Evolutionary conservation across 352 stramenopile genomes (phyloP), one percentile per base, ranked within the genome.

Genomic region (Hyaloperonospora brassicae): DNA sequence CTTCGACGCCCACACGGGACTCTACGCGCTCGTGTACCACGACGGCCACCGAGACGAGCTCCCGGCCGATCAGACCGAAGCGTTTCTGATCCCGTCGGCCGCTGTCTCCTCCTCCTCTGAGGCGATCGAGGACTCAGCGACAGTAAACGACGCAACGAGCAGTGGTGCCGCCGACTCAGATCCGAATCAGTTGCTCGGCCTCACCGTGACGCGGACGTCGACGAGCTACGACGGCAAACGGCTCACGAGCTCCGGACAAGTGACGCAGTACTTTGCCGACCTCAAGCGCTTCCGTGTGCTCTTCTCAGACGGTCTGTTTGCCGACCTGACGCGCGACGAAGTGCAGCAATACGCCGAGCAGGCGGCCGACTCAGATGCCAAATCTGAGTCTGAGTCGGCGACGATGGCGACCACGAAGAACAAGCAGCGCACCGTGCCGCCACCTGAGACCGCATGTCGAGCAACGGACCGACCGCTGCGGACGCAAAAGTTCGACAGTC

Each of bases 11-110:
- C 59, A 52, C 45, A 59, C 58, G 25, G 73, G 64, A 0, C 43
- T 79, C 24, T 87, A 87, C 57, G 64, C 64, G 13, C 57, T 87
- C 13, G 52, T 68, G 21, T 87, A 76, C 51, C 70, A 70, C 50
- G 77, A 87, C 61, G 63, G 68, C 52, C 62, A 76, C 61, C 45
- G 46, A 43, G 67, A 84, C 41, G 46, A 66, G 8, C 50, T 84
- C 6, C 35, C 66, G 3, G 61, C 70, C 41, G 53, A 21, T 10
- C 35, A 64, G 4, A 49, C 79, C 7, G 71, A 75, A 12, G 38
- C 49, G 12, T 72, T 76, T 42, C 60, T 83, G 21, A 82, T 87
- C 56, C 53, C 48, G 10, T 47, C 61, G 2, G 30, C 34, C 2
- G 41, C 58, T 2, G 17, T 47, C 24, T 23, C 6, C 1, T 4